Conservation (phyloP, 2,329 filamentous ascomycete genomes). For the Ophiostoma populinum region DNA sequence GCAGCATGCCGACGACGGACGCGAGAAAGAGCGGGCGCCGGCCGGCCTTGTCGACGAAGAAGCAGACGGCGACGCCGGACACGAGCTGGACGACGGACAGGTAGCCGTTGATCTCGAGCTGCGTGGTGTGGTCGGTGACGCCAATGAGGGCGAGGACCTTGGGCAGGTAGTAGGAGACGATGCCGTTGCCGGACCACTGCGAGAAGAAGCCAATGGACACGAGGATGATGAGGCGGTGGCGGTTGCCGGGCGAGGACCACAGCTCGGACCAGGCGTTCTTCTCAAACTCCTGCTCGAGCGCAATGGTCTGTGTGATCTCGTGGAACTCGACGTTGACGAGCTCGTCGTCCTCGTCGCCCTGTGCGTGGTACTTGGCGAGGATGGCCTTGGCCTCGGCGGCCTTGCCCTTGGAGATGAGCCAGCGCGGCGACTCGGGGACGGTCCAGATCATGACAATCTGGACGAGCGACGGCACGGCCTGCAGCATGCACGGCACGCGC, state of each 20-base stretch:
- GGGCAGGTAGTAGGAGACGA: constrained; percentile 20
- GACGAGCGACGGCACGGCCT: constrained; percentile 14
- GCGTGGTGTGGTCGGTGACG: constrained; percentile 12
- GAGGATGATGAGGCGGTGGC: constrained; percentile 10
- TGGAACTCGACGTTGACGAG: constrained; percentile 10
- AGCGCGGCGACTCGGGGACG: constrained; percentile 10
- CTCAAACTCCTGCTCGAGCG: constrained; percentile 16
- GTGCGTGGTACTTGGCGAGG: constrained; percentile 10
- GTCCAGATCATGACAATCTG: constrained; percentile 8
- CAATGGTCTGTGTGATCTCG: constrained; percentile 16
- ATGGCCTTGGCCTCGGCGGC: constrained; percentile 24
- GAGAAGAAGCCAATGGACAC: constrained; percentile 8
- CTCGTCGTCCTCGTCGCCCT: constrained; percentile 5
- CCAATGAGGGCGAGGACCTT: constrained; percentile 18
- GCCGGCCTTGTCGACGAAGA: constrained; percentile 9
- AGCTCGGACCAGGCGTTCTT: constrained; percentile 7
- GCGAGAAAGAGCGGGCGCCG: constrained; percentile 14
- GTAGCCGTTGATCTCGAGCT: constrained; percentile 13
- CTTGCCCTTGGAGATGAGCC: constrained; percentile 4
- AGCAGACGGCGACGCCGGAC: constrained; percentile 14
- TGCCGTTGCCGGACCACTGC: constrained; percentile 12
- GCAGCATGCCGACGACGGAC: constrained; percentile 9
- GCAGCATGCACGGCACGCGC: constrained; percentile 27
- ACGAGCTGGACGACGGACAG: constrained; percentile 19
- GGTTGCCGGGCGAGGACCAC: constrained; percentile 10